Evolutionary conservation across 2,329 filamentous ascomycete genomes (phyloP), one percentile per base, ranked within the genome.

Genomic region (Ceratocystis papillata): DNA sequence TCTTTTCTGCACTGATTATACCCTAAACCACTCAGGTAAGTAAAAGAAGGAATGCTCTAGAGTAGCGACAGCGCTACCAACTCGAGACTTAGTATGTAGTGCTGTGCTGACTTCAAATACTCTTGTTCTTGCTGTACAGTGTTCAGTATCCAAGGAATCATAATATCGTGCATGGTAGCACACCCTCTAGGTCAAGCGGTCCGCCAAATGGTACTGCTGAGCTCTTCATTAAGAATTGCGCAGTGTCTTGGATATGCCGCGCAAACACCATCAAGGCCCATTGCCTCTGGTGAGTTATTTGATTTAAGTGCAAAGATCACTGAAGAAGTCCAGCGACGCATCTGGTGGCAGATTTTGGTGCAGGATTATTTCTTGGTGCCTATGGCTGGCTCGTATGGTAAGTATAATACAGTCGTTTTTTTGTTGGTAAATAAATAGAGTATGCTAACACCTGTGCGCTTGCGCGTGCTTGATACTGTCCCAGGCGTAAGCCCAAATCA

Each of bases 341-440:
- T 67, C n/a, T 67, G 66, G 66, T 67, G 66, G 66, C 66, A 67
- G 50, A 65, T 67, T 44, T 25, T 67, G 45, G 59, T 67, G 15
- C 66, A 67, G 33, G 66, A 67, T 25, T 67, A 67, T 59, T 67
- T 67, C 57, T 41, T 62, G 37, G 66, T 67, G 37, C 66, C 66
- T n/a, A 67, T 67, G 66, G 66, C 66, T 12, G 66, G 66, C 25
- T 65, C 63, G 15, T 67, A 67, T 59, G 63, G 63, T 64, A 64
- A 10, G 63, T 57, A 25, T 12, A 30, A 15, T 46, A 22, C 37
- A 8, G n/a, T 12, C 20, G 8, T 22, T 12, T 5, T 5, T 37
- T 17, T 4, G 37, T 28, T 28, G 25, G n/a, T 1, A 12, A 22
- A 30, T 1, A 28, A n/a, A 28, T 22, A 41, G 20, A 33, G 20